Percentiles rank a stretch among this genome's conserved stretches.
phyloP scores from a whole-genome alignment of 257 asterid species.

The Cynanchum wilfordii region DNA sequence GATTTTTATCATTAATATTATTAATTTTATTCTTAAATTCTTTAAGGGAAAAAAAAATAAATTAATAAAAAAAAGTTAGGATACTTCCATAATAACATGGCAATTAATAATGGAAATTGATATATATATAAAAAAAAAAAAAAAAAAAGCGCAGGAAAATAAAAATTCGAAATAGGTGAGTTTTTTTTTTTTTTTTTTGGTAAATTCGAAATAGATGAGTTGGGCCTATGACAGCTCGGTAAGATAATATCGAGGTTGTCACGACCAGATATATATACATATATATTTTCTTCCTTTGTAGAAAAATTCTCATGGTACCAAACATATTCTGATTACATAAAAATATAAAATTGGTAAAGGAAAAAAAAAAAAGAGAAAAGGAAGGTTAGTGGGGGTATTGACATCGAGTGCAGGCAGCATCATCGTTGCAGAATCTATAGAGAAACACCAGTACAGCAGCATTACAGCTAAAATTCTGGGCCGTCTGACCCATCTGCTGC shows the following conservation, averaged over 20 bases:
- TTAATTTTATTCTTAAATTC: no score
- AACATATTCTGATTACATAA: neutral
- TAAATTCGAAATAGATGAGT: neutral
- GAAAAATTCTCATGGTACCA: neutral
- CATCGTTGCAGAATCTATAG: conserved; percentile 33
- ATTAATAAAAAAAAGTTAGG: no score
- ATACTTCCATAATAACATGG: no score
- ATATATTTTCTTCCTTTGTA: neutral
- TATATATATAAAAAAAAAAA: no score
- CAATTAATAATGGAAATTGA: no score
- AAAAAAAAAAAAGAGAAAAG: conserved; percentile 8
- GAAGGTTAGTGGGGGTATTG: conserved; percentile 17
- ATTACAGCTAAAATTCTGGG: conserved; percentile 50
- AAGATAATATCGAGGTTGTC: conserved; percentile 39
- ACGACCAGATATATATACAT: conserved; percentile 22
- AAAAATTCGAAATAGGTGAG: neutral
- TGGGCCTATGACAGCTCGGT: conserved; percentile 26
- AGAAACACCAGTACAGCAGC: conserved; percentile 12
- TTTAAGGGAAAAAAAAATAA: no score
- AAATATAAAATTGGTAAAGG: neutral
- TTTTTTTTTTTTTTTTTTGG: no score
- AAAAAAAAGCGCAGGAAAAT: neutral
- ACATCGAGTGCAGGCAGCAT: conserved; percentile 47
- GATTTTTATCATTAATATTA: no score
- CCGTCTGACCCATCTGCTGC: conserved; percentile 22